A percentile compares a stretch with the other conserved stretches of the same genome.
phyloP scores from a whole-genome alignment of 768 basidiomycete species.

The Collybia sordida region DNA sequence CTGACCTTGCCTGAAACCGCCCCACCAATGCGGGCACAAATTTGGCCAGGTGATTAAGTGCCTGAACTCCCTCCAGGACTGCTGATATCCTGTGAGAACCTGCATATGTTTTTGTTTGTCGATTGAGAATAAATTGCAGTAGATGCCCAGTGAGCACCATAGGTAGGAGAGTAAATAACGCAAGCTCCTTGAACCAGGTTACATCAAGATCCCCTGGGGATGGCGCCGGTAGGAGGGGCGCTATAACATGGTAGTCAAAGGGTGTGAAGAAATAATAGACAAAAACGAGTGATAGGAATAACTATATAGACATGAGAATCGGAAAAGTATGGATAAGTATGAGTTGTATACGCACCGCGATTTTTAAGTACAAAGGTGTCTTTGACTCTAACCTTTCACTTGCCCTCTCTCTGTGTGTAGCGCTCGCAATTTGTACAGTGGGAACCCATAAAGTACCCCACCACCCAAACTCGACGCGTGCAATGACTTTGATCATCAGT shows the following conservation, averaged over 20 bases:
- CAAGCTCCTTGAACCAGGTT: background rate
- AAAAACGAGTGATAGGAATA: conserved; percentile 4
- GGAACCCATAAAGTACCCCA: conserved; percentile 14
- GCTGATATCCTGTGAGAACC: conserved; percentile 16
- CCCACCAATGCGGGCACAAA: conserved; percentile 7
- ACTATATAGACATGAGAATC: background rate
- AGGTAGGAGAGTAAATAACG: background rate
- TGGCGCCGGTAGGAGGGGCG: background rate
- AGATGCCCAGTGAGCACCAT: conserved; percentile 12
- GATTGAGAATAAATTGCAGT: conserved; percentile 22
- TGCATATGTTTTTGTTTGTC: conserved; percentile 17
- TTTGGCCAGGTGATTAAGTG: background rate
- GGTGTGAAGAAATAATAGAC: conserved; percentile 3
- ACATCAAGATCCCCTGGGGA: background rate
- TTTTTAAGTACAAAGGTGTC: background rate
- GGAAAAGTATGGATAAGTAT: no score
- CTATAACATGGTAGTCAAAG: conserved; percentile 3
- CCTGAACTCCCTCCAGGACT: background rate
- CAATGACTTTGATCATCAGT: conserved; percentile 23
- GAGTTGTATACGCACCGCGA: conserved; percentile 7
- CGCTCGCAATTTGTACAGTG: conserved; percentile 13
- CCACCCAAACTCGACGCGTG: conserved; percentile 20
- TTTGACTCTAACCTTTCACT: conserved; percentile 19
- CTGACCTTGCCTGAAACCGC: background rate
- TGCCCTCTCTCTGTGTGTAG: conserved; percentile 28